Percentiles rank a stretch among this genome's conserved stretches.
Evolutionary conservation across 2,329 filamentous ascomycete species (phyloP).

Genomic region (Falciphora oryzae): DNA sequence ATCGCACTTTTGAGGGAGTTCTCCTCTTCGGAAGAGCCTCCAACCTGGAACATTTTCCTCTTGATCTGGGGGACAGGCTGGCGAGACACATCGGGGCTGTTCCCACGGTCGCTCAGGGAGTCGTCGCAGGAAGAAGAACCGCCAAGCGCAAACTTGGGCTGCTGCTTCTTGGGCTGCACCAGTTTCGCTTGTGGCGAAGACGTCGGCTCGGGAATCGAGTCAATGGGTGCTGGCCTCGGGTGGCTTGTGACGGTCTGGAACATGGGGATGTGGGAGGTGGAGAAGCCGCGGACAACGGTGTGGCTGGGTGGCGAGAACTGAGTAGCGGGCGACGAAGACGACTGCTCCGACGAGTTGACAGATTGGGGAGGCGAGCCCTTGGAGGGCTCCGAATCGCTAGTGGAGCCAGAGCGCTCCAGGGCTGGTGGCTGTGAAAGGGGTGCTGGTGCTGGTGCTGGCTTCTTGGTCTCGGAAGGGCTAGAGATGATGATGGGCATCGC

Average conservation of each 20-base stretch:
- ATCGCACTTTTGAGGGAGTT: conserved; percentile 61
- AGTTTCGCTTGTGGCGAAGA: conserved; percentile 56
- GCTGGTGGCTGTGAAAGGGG: conserved; percentile 13
- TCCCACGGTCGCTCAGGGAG: conserved; percentile 57
- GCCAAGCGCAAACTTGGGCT: conserved; percentile 65
- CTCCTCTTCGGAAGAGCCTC: conserved; percentile 66
- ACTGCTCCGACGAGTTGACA: conserved; percentile 29
- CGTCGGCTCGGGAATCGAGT: conserved; percentile 54
- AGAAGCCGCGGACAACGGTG: conserved; percentile 77
- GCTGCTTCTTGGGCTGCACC: conserved; percentile 59
- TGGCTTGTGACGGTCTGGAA: conserved; percentile 42
- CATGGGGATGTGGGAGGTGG: conserved; percentile 61
- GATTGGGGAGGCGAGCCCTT: conserved; percentile 58
- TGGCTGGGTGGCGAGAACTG: conserved; percentile 44
- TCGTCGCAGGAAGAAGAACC: conserved; percentile 76
- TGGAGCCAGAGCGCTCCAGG: conserved; percentile 36
- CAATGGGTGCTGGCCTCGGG: conserved; percentile 36
- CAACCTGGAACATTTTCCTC: conserved; percentile 45
- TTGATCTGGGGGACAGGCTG: conserved; percentile 27
- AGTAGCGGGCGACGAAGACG: conserved; percentile 35
- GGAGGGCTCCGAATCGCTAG: conserved; percentile 42
- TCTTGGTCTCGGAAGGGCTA: conserved; percentile 30
- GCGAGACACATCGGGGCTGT: conserved; percentile 40
- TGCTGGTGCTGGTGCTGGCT: conserved; percentile 19
- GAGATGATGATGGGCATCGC: conserved; percentile 4